Evolutionary conservation across 371 early-diverging fungal species (phyloP).

Genomic region (Rhizopus delemar): DNA sequence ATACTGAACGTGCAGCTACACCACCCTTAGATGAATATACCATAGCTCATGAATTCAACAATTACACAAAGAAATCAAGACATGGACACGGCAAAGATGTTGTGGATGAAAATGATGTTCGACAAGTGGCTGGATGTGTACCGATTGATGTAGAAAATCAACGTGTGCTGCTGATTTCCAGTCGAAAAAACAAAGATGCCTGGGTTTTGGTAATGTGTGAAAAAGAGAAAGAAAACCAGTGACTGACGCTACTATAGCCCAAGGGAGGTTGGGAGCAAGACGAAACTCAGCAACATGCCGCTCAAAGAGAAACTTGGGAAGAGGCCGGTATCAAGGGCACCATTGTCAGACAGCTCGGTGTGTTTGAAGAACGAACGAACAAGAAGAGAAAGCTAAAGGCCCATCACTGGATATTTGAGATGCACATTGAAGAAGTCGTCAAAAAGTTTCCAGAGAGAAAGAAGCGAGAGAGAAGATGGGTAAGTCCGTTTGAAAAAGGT

Average conservation of each 20-base stretch:
- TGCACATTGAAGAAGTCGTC: constrained; percentile 51
- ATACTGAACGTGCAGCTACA: constrained; percentile 1
- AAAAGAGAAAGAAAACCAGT: no score
- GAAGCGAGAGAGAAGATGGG: constrained; percentile 58
- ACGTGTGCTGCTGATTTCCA: constrained; percentile 49
- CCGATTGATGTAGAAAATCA: constrained; percentile 46
- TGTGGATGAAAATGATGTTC: constrained; percentile 30
- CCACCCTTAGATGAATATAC: background rate
- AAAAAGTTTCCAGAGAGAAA: constrained; percentile 56
- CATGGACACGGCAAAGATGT: constrained; percentile 47
- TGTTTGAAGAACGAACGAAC: constrained; percentile 42
- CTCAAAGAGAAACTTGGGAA: constrained; percentile 60
- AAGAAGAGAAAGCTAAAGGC: constrained; percentile 36
- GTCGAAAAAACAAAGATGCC: constrained; percentile 45
- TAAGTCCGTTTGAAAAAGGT: constrained; percentile 14
- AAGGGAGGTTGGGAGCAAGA: constrained; percentile 67
- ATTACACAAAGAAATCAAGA: constrained; percentile 47
- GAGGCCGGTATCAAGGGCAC: constrained; percentile 57
- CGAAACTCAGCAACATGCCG: constrained; percentile 57
- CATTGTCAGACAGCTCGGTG: constrained; percentile 44
- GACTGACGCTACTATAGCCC: constrained; percentile 21
- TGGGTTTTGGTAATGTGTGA: constrained; percentile 34
- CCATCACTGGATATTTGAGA: constrained; percentile 53
- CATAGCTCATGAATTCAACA: constrained; percentile 11
- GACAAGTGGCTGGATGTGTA: constrained; percentile 59